Conservation (phyloP, 768 basidiomycete species). For the Boletales sp. region DNA sequence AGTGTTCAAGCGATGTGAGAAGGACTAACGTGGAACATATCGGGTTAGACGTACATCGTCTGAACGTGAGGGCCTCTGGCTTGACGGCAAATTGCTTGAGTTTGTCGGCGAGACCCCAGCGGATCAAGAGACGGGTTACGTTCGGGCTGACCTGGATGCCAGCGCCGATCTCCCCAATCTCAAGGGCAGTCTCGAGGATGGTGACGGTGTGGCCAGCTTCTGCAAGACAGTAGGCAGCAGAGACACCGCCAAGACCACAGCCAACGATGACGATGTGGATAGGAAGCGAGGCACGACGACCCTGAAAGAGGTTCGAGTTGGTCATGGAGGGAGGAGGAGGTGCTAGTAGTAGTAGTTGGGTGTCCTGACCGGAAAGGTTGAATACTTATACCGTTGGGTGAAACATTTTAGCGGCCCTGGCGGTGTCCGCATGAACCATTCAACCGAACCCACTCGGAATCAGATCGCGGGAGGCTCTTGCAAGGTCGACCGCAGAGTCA, state of each 20-base stretch:
- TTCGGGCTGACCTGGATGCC: conserved; percentile 49
- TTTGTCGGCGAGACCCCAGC: conserved; percentile 47
- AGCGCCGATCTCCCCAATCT: conserved; percentile 45
- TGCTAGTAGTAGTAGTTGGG: no score
- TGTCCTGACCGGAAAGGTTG: no score
- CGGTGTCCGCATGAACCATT: no score
- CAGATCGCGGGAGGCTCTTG: no score
- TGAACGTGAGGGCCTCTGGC: conserved; percentile 38
- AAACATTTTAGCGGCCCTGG: no score
- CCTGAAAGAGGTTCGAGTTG: conserved; percentile 16
- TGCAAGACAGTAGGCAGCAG: conserved; percentile 43
- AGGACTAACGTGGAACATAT: not conserved
- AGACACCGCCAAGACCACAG: conserved; percentile 48
- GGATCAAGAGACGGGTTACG: conserved; percentile 41
- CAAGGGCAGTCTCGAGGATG: conserved; percentile 40
- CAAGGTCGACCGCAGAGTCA: no score
- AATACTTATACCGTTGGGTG: no score
- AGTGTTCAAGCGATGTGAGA: not conserved
- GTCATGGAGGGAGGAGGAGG: no score
- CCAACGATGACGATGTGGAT: conserved; percentile 45
- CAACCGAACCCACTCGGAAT: no score
- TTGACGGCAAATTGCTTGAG: conserved; percentile 36
- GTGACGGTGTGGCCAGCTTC: conserved; percentile 47
- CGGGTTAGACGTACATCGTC: conserved; percentile 35
- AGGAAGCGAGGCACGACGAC: conserved; percentile 20